Evolutionary conservation across 352 stramenopile genomes (phyloP).

Genomic region (Phytopythium chamaehyphon): DNA sequence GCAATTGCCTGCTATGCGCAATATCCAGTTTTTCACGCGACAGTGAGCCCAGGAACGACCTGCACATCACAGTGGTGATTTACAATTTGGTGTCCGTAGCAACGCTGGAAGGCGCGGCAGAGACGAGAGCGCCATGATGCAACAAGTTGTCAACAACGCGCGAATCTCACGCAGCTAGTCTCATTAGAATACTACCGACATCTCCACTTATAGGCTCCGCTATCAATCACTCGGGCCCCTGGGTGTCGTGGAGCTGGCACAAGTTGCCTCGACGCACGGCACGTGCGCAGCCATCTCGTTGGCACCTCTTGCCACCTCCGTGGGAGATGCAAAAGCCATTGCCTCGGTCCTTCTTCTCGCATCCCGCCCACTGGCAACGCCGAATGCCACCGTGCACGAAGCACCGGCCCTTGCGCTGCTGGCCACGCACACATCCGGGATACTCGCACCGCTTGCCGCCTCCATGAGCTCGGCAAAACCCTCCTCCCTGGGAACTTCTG

Average conservation of each 20-base stretch:
- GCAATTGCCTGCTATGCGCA: no score
- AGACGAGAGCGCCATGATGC: no score
- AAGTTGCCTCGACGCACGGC: constrained; percentile 51
- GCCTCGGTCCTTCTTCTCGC: constrained; percentile 85
- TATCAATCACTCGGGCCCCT: neutral
- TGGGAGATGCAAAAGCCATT: constrained; percentile 75
- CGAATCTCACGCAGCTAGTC: no score
- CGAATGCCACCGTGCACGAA: constrained; percentile 83
- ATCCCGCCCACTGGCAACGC: constrained; percentile 65
- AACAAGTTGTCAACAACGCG: no score
- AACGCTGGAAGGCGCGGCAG: no score
- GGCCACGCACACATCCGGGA: constrained; percentile 57
- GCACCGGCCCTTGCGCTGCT: constrained; percentile 80
- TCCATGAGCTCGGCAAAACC: constrained; percentile 76
- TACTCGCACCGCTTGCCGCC: constrained; percentile 81
- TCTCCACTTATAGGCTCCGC: neutral
- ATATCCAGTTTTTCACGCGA: no score
- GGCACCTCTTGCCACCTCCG: constrained; percentile 53
- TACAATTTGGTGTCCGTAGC: no score
- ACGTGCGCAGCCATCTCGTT: constrained; percentile 35
- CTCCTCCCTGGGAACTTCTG: constrained; percentile 69
- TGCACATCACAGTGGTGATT: no score
- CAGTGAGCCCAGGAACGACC: no score
- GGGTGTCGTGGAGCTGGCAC: constrained; percentile 52
- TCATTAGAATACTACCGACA: neutral